Conservation (phyloP, 1,139 yeast genomes). For the Scheffersomyces titani region DNA sequence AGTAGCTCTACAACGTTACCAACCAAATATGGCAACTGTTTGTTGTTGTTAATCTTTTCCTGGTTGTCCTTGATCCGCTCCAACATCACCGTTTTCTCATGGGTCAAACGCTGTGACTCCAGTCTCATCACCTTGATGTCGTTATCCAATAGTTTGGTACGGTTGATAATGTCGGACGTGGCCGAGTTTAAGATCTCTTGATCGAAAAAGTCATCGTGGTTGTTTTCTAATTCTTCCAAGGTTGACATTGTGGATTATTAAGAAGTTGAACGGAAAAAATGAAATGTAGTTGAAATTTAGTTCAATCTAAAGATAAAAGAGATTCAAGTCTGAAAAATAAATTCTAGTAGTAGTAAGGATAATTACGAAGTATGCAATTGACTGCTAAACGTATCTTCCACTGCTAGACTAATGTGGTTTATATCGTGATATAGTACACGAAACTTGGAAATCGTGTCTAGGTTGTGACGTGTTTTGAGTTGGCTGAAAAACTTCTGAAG, state of each 20-base stretch:
- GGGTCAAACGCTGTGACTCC: conserved; percentile 85
- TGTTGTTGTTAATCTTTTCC: conserved; percentile 93
- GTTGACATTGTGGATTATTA: conserved; percentile 52
- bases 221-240: conserved; percentile 62
- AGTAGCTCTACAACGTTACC: conserved; percentile 97
- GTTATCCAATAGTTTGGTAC: conserved; percentile 87
- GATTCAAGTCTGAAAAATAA: neutral
- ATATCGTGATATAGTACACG: neutral
- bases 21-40: conserved; percentile 92
- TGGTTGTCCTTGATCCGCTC: conserved; percentile 95
- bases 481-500: neutral
- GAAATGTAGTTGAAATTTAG: neutral
- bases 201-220: conserved; percentile 59
- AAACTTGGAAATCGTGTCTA: neutral
- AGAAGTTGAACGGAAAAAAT: neutral
- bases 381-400: neutral
- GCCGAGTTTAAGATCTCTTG: conserved; percentile 78
- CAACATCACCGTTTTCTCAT: conserved; percentile 89
- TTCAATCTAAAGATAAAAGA: no score
- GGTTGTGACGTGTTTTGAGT: neutral
- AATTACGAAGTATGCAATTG: neutral
- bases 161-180: conserved; percentile 80
- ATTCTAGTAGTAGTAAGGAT: neutral
- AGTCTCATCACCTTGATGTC: conserved; percentile 96
- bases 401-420: neutral